Conservation (phyloP, 1,284 basidiomycete genomes). For the Earliella scabrosa region DNA sequence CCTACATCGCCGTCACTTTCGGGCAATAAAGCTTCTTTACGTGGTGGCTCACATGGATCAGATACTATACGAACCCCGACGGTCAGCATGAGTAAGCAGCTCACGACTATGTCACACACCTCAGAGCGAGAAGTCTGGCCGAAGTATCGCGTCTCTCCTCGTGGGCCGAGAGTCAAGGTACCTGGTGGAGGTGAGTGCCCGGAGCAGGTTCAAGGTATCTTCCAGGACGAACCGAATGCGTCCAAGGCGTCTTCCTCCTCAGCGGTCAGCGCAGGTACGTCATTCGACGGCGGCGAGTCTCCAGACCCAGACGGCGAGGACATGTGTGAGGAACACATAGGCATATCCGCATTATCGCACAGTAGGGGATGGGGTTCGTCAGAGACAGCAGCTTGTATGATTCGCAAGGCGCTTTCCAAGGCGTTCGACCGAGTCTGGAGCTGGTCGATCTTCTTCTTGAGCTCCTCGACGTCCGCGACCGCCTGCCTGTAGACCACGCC, state of each 20-base stretch:
- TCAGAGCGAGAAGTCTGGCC: slow-evolving; percentile 69
- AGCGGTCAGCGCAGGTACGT: slow-evolving; percentile 15
- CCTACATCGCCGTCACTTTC: too few relatives aligned
- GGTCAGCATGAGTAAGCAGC: too few relatives aligned
- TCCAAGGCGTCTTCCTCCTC: slow-evolving; percentile 57
- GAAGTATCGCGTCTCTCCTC: slow-evolving; percentile 60
- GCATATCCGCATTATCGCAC: slow-evolving; percentile 21
- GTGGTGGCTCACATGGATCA: slow-evolving; percentile 53
- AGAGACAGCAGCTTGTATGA: slow-evolving; percentile 51
- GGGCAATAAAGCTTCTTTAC: too few relatives aligned
- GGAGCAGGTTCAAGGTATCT: too few relatives aligned
- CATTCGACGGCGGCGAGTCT: neutral
- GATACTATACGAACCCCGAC: slow-evolving; percentile 51
- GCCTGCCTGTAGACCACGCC: slow-evolving; percentile 45
- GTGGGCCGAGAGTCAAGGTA: slow-evolving; percentile 58
- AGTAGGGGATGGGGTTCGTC: slow-evolving; percentile 53
- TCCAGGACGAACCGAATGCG: slow-evolving; percentile 51
- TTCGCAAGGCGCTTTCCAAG: slow-evolving; percentile 59
- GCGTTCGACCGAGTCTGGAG: slow-evolving; percentile 58
- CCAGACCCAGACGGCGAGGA: neutral
- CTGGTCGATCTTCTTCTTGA: slow-evolving; percentile 64
- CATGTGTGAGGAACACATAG: neutral
- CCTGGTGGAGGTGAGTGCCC: slow-evolving; percentile 41
- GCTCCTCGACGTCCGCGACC: slow-evolving; percentile 66
- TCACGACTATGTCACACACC: slow-evolving; percentile 44